phyloP scores from a whole-genome alignment of 1,139 yeast genomes.

The Meyerozyma guilliermondii region DNA sequence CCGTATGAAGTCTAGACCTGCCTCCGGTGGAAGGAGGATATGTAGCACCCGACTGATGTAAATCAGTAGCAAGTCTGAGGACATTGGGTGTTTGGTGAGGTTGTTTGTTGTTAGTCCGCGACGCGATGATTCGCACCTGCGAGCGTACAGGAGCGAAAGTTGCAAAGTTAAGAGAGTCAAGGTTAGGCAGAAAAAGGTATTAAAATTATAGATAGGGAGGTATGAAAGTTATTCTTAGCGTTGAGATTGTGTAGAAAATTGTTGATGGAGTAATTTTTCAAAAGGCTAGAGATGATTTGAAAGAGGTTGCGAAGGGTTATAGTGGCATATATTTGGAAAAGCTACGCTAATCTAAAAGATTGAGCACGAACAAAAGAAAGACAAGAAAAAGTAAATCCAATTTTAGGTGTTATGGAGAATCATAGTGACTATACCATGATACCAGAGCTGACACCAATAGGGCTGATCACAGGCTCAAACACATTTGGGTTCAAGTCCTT shows the following conservation, averaged over 20 bases:
- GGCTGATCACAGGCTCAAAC: conserved; percentile 51
- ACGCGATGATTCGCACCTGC: neutral
- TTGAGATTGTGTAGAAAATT: too few relatives aligned
- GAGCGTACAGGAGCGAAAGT: neutral
- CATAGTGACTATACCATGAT: conserved; percentile 18
- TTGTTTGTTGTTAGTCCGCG: neutral
- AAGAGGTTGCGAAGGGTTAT: neutral
- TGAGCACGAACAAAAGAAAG: neutral
- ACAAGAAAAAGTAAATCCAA: neutral
- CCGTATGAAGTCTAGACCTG: neutral
- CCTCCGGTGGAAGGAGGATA: neutral
- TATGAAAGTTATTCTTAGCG: too few relatives aligned
- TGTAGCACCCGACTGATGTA: neutral
- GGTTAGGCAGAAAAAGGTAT: too few relatives aligned
- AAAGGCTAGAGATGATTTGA: too few relatives aligned
- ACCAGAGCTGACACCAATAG: conserved; percentile 69
- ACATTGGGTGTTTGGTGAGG: neutral
- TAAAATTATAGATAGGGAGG: too few relatives aligned
- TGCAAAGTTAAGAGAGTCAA: too few relatives aligned
- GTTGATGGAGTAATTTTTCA: too few relatives aligned
- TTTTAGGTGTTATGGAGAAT: neutral
- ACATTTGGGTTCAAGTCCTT: conserved; percentile 63
- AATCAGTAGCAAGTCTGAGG: conserved; percentile 1
- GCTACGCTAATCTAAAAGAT: neutral
- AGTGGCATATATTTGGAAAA: neutral